These are phyloP conservation scores for Paecilomyces variotii DNA, from an alignment of 2,329 filamentous ascomycete species.

Conservation along the genomic window DNA sequence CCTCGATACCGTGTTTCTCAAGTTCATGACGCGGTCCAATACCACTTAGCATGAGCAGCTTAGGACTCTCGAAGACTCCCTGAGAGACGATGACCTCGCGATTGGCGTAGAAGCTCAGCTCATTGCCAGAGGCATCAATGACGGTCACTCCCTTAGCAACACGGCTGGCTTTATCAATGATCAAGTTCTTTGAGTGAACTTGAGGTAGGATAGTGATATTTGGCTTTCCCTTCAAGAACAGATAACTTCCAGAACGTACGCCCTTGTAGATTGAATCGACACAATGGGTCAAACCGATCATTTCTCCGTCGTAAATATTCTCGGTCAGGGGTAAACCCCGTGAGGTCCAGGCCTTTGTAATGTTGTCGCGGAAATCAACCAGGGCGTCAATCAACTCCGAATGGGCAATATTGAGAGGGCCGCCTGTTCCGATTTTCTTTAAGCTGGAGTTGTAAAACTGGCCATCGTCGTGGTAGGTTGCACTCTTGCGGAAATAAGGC, in stretches of 20 bases:
- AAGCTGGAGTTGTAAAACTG: slow-evolving; percentile 41
- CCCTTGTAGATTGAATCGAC: slow-evolving; percentile 52
- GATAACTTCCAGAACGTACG: slow-evolving; percentile 44
- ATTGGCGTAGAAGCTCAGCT: slow-evolving; percentile 41
- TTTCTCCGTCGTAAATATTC: slow-evolving; percentile 49
- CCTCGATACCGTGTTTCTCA: slow-evolving; percentile 17
- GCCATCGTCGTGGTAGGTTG: slow-evolving; percentile 50
- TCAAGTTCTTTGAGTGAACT: slow-evolving; percentile 45
- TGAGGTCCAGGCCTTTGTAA: slow-evolving; percentile 44
- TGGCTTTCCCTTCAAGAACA: slow-evolving; percentile 45
- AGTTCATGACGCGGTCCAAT: slow-evolving; percentile 38
- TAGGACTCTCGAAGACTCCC: slow-evolving; percentile 46
- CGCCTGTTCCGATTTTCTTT: slow-evolving; percentile 42
- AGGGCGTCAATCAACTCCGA: slow-evolving; percentile 49
- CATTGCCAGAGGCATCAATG: slow-evolving; percentile 30
- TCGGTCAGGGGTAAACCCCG: slow-evolving; percentile 45
- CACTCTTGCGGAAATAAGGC: slow-evolving; percentile 48
- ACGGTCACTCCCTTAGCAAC: slow-evolving; percentile 44
- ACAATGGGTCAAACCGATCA: slow-evolving; percentile 47
- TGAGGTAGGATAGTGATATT: slow-evolving; percentile 44
- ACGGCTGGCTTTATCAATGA: slow-evolving; percentile 42
- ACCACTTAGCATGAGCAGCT: slow-evolving; percentile 44
- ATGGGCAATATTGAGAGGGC: slow-evolving; percentile 49
- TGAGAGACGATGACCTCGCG: slow-evolving; percentile 43
- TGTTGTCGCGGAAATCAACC: slow-evolving; percentile 39